Percentiles rank a stretch among this genome's conserved stretches.
These are phyloP conservation scores for Trichocladium uniseriatum DNA, from an alignment of 495 filamentous ascomycete species.

Conservation along the genomic window DNA sequence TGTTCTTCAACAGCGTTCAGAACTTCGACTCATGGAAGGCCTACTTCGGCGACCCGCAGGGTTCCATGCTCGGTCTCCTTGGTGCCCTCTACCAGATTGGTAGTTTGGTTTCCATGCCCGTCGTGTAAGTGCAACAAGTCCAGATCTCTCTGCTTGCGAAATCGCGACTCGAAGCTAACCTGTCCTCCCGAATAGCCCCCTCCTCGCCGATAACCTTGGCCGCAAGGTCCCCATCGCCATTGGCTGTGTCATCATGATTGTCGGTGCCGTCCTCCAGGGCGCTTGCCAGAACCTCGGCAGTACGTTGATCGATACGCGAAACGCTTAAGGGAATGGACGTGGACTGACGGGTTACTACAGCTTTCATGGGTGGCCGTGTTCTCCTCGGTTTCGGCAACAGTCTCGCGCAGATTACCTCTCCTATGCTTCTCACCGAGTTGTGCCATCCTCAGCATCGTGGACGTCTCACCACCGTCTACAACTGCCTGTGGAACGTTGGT, in stretches of 20 bases:
- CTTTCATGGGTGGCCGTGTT: constrained; percentile 36
- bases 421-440: constrained; percentile 56
- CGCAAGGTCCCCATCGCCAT: constrained; percentile 52
- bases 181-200: constrained; percentile 34
- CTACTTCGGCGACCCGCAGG: constrained; percentile 44
- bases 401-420: constrained; percentile 51
- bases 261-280: constrained; percentile 50
- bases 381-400: constrained; percentile 52
- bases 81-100: constrained; percentile 62
- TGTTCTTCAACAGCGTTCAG: constrained; percentile 48
- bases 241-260: constrained; percentile 55
- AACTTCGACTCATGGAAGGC: constrained; percentile 42
- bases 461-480: constrained; percentile 56
- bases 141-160: neutral
- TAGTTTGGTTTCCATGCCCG: constrained; percentile 52
- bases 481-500: constrained; percentile 54
- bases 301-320: constrained; percentile 1
- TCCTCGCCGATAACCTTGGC: constrained; percentile 52
- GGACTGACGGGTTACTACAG: neutral
- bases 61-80: constrained; percentile 51
- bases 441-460: constrained; percentile 59
- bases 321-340: neutral
- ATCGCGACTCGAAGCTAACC: constrained; percentile 13
- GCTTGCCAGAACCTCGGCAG: constrained; percentile 37
- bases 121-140: constrained; percentile 42